These are phyloP conservation scores for Vitis amurensis DNA, from an alignment of 164 flowering plant genomes.

Conservation along the genomic window DNA sequence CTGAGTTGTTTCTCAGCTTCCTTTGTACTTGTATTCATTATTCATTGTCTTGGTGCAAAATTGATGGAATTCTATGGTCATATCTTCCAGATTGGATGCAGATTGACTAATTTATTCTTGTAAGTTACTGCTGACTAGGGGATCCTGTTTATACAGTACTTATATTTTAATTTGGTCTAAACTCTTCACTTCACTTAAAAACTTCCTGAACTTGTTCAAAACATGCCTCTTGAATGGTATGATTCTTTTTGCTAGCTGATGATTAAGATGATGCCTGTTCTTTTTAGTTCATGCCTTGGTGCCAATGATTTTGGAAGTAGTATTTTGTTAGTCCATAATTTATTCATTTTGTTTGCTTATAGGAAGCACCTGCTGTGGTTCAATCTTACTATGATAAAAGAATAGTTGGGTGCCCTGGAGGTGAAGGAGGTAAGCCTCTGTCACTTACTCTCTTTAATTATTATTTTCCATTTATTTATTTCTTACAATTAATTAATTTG, in stretches of 20 bases:
- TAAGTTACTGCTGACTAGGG: no score
- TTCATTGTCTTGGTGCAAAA: no score
- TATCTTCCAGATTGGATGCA: no score
- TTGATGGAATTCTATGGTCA: no score
- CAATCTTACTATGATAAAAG: conserved; percentile 60
- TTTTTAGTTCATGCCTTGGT: neutral
- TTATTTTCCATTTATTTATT: neutral
- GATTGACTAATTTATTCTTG: no score
- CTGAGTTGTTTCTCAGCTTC: no score
- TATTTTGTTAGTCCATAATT: neutral
- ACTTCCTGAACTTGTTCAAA: no score
- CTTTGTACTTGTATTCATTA: no score
- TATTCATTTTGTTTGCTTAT: conserved; percentile 12
- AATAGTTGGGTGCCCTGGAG: conserved; percentile 82
- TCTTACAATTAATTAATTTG: neutral
- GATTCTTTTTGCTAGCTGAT: neutral
- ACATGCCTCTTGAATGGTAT: neutral
- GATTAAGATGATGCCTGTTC: neutral
- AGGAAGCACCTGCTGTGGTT: conserved; percentile 71
- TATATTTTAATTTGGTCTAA: no score
- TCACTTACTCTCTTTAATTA: neutral
- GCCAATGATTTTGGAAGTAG: neutral
- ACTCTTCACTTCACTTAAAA: no score
- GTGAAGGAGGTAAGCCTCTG: conserved; percentile 56
- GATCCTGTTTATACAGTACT: no score